Conservation (phyloP, 1,139 yeast species). For the Yamadazyma blattariae region DNA sequence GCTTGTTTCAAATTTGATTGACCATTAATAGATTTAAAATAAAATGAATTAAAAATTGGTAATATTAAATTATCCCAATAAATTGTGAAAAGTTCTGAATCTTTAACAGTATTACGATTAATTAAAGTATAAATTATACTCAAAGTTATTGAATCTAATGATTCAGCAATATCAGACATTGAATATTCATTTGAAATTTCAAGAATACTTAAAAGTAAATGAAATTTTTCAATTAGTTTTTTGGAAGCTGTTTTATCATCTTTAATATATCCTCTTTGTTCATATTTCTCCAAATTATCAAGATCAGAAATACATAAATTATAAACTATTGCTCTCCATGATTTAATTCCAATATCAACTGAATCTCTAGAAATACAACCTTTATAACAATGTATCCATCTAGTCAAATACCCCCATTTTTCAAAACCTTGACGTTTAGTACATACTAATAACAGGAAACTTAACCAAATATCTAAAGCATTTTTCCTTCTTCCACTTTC, state of each 20-base stretch:
- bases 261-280: too few species aligned
- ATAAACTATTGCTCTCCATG: conserved; percentile 39
- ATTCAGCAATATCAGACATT: conserved; percentile 11
- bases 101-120: conserved; percentile 16
- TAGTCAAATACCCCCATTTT: conserved; percentile 27
- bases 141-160: conserved; percentile 28
- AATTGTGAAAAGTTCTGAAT: conserved; percentile 25
- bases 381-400: conserved; percentile 36
- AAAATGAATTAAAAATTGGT: conserved; percentile 30
- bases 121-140: conserved; percentile 33
- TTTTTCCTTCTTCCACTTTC: conserved; percentile 24
- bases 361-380: conserved; percentile 25
- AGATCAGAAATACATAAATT: conserved; percentile 35
- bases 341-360: conserved; percentile 26
- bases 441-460: conserved; percentile 31
- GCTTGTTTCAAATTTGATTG: background rate
- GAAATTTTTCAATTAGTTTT: too few species aligned
- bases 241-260: too few species aligned
- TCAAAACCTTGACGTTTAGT: conserved; percentile 23
- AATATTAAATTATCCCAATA: conserved; percentile 41
- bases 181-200: conserved; percentile 1
- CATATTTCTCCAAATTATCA: conserved; percentile 15
- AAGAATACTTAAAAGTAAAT: background rate
- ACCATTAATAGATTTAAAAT: conserved; percentile 20
- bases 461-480: conserved; percentile 46